A percentile compares a stretch with the other conserved stretches of the same genome.
phyloP scores from a whole-genome alignment of 2,329 filamentous ascomycete genomes.

The Microsporum audouinii region DNA sequence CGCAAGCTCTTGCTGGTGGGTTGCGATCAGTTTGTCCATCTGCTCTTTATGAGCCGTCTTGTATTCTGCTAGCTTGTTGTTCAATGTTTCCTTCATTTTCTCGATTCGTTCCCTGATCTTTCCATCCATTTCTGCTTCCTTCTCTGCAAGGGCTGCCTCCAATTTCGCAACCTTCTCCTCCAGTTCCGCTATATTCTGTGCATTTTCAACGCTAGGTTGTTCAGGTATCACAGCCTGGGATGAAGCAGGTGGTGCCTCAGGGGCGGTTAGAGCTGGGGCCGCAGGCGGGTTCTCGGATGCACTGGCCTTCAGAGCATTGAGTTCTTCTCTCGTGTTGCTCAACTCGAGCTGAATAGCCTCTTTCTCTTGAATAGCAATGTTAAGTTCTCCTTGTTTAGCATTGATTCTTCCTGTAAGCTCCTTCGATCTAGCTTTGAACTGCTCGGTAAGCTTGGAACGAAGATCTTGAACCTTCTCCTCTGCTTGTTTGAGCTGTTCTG shows the following conservation, averaged over 20 bases:
- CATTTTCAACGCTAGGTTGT: slow-evolving; percentile 20
- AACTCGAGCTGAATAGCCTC: slow-evolving; percentile 58
- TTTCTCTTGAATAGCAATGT: slow-evolving; percentile 49
- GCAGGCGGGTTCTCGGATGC: slow-evolving; percentile 29
- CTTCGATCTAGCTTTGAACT: slow-evolving; percentile 46
- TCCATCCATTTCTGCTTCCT: slow-evolving; percentile 41
- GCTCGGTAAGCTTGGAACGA: slow-evolving; percentile 35
- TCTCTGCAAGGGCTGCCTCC: slow-evolving; percentile 43
- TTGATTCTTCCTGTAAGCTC: slow-evolving; percentile 55
- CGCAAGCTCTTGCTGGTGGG: slow-evolving; percentile 36
- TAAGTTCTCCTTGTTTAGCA: slow-evolving; percentile 40
- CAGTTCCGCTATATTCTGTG: slow-evolving; percentile 49
- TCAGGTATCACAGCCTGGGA: slow-evolving; percentile 19
- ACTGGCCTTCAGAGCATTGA: slow-evolving; percentile 40
- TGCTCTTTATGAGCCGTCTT: slow-evolving; percentile 41
- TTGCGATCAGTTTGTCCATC: slow-evolving; percentile 37
- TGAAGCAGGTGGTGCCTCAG: slow-evolving; percentile 28
- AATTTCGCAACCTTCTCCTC: slow-evolving; percentile 47
- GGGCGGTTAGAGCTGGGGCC: slow-evolving; percentile 40
- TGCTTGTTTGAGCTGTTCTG: slow-evolving; percentile 37
- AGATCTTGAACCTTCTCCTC: slow-evolving; percentile 42
- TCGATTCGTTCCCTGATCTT: slow-evolving; percentile 39
- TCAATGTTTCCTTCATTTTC: slow-evolving; percentile 56
- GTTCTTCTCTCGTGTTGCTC: slow-evolving; percentile 49
- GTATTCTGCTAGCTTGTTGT: slow-evolving; percentile 54